Evolutionary conservation across 371 early-diverging fungal species (phyloP), one percentile per base, ranked within the genome.

Genomic region (Mucor piriformis): DNA sequence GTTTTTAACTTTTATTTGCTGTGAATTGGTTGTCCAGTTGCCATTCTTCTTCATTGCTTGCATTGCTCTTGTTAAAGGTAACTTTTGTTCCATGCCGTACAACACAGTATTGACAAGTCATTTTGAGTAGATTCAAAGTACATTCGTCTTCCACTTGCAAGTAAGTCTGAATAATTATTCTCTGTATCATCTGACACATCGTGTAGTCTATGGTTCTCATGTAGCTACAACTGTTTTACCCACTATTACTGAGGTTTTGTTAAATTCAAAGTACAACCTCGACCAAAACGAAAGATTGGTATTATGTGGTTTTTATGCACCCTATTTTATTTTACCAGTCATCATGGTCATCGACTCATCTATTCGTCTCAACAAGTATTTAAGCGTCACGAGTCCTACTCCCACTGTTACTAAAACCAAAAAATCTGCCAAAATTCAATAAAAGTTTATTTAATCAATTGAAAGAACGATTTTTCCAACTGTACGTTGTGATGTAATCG

Each of bases 11-110:
- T 76, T 89, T 49, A 50, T 83, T 21, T 68, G 47, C 5, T 70
- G 74, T 66, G 90, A 89, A 69, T 54, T 80, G 2, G 8, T 82
- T 6, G n/a, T 86, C n/a, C 90, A 89, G 64, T 64, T 87, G 6
- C 89, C 89, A 0, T 83, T 89, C 64, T 88, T 89, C 61, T 78
- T 88, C 58, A 73, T 74, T 38, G 86, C 83, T n/a, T 73, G 69
- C 20, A 57, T 67, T 53, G 77, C 79, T 1, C 63, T 88, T 37
- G 71, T 69, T 61, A 73, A 73, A 59, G 71, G 82, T 83, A 61
- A 40, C n/a, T 38, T 24, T 6, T 29, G 20, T 10, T 24, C 7
- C 10, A 47, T 55, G 10, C 3, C 29, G 29, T 29, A 29, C 1
- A 42, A 8, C 6, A 38, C 20, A 3, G 18, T 42, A 20, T 10